Base-by-base conservation (phyloP, 1,284 basidiomycete genomes). In the Trichosporon sp. region DNA sequence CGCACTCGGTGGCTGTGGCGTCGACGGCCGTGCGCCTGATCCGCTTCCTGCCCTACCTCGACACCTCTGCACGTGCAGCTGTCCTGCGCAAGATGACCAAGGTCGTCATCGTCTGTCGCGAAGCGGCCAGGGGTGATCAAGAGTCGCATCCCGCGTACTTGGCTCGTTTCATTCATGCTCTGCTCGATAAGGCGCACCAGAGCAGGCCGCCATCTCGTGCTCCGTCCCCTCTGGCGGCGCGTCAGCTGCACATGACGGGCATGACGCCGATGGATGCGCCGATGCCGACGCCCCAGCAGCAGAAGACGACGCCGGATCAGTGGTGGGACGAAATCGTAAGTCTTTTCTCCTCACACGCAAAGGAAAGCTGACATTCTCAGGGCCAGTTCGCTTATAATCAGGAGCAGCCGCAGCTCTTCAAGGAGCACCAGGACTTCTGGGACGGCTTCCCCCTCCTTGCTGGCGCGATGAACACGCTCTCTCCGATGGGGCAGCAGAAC, bases 91-190 rank as follows among this genome's bases (percentile, higher is more conserved):
- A 64, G 37, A 33, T 69, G n/a, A 67, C 68, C 0, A 65, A 62
- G 36, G 68, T 69, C 5, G 68, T 69, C 9, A 67, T 69, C 32
- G 66, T 69, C 7, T 69, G 68, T 40, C 66, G 68, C 34, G 68
- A 69, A 31, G 68, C 65, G 3, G 65, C 68, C 6, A 31, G 68
- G 2, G 68, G 68, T 4, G 68, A 69, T 40, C 63, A 67, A 4
- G 61, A 61, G 14, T 64, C 60, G 2, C 68, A 69, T 23, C 64
- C 68, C 5, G 68, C 68, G 2, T 69, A 69, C 27, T 56, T 69
- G 2, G 68, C 68, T 2, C 63, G 68, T 3, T 69, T 67, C 33
- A 63, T 69, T 40, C 65, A 69, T 56, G 62, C 65, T 3, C 36
- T 69, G 3, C 64, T 69, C 1, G 68, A 69, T 62, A 67, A 67